phyloP scores from a whole-genome alignment of 192 early-diverging fungal species.

The Kickxella alabastrina region DNA sequence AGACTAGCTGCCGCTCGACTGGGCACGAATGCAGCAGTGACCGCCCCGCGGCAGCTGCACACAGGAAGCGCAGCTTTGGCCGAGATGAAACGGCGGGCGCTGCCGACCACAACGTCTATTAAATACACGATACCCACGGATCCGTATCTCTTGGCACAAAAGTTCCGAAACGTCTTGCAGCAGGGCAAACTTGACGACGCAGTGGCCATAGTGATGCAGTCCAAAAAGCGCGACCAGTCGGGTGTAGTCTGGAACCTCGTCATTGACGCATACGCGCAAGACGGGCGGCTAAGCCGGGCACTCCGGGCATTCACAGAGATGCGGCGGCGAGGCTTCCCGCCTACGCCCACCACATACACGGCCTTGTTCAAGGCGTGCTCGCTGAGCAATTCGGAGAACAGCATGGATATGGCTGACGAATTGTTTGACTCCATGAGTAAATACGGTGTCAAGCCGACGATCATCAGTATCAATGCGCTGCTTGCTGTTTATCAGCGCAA shows the following conservation, averaged over 20 bases:
- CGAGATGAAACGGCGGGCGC: slow-evolving; percentile 32
- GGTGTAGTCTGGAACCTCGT: slow-evolving; percentile 48
- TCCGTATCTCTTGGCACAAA: slow-evolving; percentile 37
- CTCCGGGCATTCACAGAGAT: slow-evolving; percentile 44
- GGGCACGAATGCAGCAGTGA: not conserved
- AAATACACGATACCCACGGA: slow-evolving; percentile 44
- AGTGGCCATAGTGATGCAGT: slow-evolving; percentile 47
- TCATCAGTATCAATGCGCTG: slow-evolving; percentile 32
- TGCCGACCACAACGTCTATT: slow-evolving; percentile 41
- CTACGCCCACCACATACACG: slow-evolving; percentile 42
- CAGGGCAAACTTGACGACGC: slow-evolving; percentile 48
- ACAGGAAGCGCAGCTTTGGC: not conserved
- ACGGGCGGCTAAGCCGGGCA: slow-evolving; percentile 33
- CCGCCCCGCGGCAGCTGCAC: not conserved
- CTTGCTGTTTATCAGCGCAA: slow-evolving; percentile 43
- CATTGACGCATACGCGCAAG: slow-evolving; percentile 40
- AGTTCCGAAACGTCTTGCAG: slow-evolving; percentile 29
- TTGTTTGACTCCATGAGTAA: slow-evolving; percentile 16
- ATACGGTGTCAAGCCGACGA: slow-evolving; percentile 15
- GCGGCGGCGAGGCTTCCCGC: slow-evolving; percentile 37
- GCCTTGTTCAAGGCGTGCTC: slow-evolving; percentile 37
- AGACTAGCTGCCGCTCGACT: not conserved
- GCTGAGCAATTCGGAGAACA: slow-evolving; percentile 27
- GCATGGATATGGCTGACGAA: slow-evolving; percentile 23
- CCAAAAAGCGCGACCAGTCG: slow-evolving; percentile 33